Base-by-base conservation (phyloP, 2,329 filamentous ascomycete species). In the Allantophomopsis lycopodina region DNA sequence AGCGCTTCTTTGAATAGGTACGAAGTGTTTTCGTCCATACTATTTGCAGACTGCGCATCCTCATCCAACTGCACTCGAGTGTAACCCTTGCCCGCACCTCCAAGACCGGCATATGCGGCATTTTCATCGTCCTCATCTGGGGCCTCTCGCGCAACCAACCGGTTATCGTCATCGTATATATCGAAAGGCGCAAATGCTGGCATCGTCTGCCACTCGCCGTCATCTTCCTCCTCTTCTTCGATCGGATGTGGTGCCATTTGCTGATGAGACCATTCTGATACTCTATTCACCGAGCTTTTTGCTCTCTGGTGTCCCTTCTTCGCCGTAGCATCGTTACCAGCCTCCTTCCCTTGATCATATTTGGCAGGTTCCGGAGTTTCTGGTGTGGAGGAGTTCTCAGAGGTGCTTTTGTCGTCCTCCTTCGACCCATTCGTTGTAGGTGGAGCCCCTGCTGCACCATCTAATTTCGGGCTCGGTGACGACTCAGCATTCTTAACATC, bases 11-110 rank as follows among this genome's bases (percentile, higher is more conserved):
- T 89, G 66, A 98, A 98, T 3, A 98, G 70, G 57, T 98, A 98
- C 41, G 87, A 79, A 0, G 91, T 98, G 53, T 96, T 89, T 42
- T 98, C 91, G 55, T 98, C 91, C 77, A 98, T 77, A 62, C 89
- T 96, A 3, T 87, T 98, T 37, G 83, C 83, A 20, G 88, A 95
- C 56, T 94, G 77, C 12, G 80, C 88, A 59, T 98, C 91, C 47
- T 98, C 91, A 51, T 98, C 91, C 51, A 94, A 72, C 46, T 93
- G 75, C n/a, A 98, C 86, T 37, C 87, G 74, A 1, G 91, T 98
- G 58, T 98, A 98, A 4, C 91, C 91, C 60, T 87, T 95, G 32
- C 87, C 87, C 7, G 89, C 89, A 20, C 88, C 88, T 17, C 89
- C 88, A 0, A 94, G 70, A 12, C 80, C 80, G 16, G 68, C 73